Percentiles rank a stretch among this genome's conserved stretches.
Conservation (phyloP, 495 filamentous ascomycete genomes). For the Tuber magnatum region DNA sequence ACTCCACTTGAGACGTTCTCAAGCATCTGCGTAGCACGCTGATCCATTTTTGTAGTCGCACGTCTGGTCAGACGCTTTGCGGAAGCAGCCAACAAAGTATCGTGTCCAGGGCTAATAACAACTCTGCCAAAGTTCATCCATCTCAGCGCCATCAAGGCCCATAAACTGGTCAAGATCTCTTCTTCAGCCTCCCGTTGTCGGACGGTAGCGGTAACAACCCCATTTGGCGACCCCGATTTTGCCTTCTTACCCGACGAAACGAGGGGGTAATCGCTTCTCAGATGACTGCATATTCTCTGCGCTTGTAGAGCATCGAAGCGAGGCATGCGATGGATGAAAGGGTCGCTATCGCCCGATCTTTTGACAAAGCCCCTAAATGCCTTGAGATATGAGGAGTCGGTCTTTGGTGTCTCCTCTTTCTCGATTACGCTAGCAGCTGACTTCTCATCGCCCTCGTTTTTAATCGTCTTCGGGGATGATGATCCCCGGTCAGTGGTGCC, state of each 20-base stretch:
- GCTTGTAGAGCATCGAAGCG: conserved; percentile 87
- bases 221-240: conserved; percentile 21
- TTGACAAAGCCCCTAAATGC: conserved; percentile 68
- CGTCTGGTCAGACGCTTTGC: conserved; percentile 37
- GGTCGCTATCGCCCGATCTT: conserved; percentile 56
- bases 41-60: conserved; percentile 31
- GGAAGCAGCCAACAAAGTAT: conserved; percentile 48
- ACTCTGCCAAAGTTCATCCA: conserved; percentile 55
- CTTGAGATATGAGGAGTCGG: conserved; percentile 84
- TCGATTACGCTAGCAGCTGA: conserved; percentile 7
- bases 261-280: conserved; percentile 35
- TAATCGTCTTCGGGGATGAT: conserved; percentile 6
- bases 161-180: conserved; percentile 39
- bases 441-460: conserved; percentile 6
- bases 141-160: conserved; percentile 39
- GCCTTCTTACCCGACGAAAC: conserved; percentile 16
- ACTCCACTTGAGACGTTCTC: conserved; percentile 28
- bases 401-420: conserved; percentile 30
- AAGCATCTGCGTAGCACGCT: conserved; percentile 35
- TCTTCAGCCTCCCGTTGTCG: conserved; percentile 35
- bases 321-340: conserved; percentile 71
- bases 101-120: conserved; percentile 62
- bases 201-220: conserved; percentile 6
- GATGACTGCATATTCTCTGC: conserved; percentile 53
- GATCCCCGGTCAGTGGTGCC: background rate